Evolutionary conservation across 192 early-diverging fungal species (phyloP).

Genomic region (Coemansia umbellata): DNA sequence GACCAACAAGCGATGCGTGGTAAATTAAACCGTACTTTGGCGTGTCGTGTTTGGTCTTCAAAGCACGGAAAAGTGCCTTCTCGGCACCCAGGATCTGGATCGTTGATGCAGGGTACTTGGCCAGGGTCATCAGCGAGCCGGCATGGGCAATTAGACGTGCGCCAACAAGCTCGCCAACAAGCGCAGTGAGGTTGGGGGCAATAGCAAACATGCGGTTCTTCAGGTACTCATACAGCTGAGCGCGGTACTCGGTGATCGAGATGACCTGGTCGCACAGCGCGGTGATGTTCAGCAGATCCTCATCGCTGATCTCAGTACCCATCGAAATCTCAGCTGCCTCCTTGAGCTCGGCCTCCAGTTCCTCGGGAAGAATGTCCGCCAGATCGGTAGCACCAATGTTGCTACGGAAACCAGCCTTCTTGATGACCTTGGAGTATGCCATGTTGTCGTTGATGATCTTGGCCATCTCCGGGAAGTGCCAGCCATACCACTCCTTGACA

Average conservation of each 20-base stretch:
- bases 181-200: conserved; percentile 83
- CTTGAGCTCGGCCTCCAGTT: conserved; percentile 88
- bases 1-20: conserved; percentile 95
- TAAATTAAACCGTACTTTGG: conserved; percentile 99
- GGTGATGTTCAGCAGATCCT: conserved; percentile 95
- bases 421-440: conserved; percentile 86
- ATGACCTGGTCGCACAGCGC: conserved; percentile 95
- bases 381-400: conserved; percentile 77
- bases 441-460: conserved; percentile 95
- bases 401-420: conserved; percentile 87
- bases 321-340: conserved; percentile 98
- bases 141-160: conserved; percentile 97
- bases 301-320: conserved; percentile 97
- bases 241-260: conserved; percentile 89
- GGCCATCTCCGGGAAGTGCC: conserved; percentile 99
- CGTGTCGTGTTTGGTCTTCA: conserved; percentile 98
- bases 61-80: conserved; percentile 99
- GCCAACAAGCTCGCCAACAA: conserved; percentile 98
- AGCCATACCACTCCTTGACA: conserved; percentile 99
- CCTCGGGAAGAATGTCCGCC: conserved; percentile 81
- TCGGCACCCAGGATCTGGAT: conserved; percentile 99
- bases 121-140: conserved; percentile 92
- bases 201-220: conserved; percentile 95
- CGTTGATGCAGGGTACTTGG: conserved; percentile 97
- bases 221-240: conserved; percentile 94